Base-by-base conservation (phyloP, 2,329 filamentous ascomycete species). In the Whalleya microplaca region DNA sequence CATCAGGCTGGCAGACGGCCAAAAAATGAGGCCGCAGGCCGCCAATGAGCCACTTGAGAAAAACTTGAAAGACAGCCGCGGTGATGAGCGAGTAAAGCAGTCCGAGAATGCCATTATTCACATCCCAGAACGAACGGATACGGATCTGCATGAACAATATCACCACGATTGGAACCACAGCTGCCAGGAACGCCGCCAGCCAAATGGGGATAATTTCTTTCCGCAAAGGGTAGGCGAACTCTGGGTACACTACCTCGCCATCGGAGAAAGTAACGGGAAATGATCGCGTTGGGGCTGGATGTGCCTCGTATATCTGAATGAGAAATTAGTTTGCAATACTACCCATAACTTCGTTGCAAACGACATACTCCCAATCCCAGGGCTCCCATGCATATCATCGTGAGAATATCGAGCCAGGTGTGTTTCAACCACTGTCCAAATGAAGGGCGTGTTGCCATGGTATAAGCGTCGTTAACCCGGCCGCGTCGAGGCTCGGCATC, bases 21-120 rank as follows among this genome's bases (percentile, higher is more conserved):
- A 91, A 79, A 75, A 91, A 91, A 71, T 90, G 85, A 1, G 88
- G 88, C n/a, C 87, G 81, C 19, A 89, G 75, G 14, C 88, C 88
- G 14, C 89, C 89, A 60, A 92, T 90, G 42, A 91, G 81, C 81
- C 83, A 88, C 73, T 92, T 92, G 70, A 91, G 66, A 67, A 91
- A 87, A 63, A 91, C 88, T 67, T 92, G 89, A 75, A 92, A 90
- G 48, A 91, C 84, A n/a, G 87, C 85, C 2, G 86, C 86, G 5
- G 81, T 78, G 73, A 91, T 89, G 60, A 91, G 80, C 0, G 84
- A 79, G 76, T 91, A 91, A 0, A 91, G 73, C 0, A 91, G 80
- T 14, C 88, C 89, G 46, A 90, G 79, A 47, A 86, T 76, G 44
- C 83, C 88, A 69, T 91, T 91, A 76, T 91, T 91, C 66, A 85